These are phyloP conservation scores for Oxyria digyna DNA, from an alignment of 148 eudicot species.

Conservation along the genomic window DNA sequence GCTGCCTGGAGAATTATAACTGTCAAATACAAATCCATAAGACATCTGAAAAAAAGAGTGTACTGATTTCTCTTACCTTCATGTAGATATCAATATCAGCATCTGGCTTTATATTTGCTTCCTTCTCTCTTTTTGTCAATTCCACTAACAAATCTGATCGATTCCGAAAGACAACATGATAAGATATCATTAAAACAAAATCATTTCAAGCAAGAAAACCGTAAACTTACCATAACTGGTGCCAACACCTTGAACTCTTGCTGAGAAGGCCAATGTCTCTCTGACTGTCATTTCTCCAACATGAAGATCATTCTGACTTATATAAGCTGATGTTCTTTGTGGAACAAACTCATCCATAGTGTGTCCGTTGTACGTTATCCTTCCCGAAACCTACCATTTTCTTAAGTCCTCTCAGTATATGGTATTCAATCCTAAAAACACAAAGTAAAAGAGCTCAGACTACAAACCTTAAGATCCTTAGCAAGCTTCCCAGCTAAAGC, in stretches of 20 bases:
- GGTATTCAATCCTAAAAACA: background rate
- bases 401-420: background rate
- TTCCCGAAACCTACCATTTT: background rate
- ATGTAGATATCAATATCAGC: conserved; percentile 50
- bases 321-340: conserved; percentile 9
- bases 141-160: conserved; percentile 44
- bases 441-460: too few relatives aligned
- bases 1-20: conserved; percentile 40
- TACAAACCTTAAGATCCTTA: conserved; percentile 10
- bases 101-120: conserved; percentile 64
- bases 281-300: conserved; percentile 5
- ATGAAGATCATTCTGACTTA: conserved; percentile 13
- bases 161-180: background rate
- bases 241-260: conserved; percentile 12
- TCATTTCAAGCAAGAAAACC: too few relatives aligned
- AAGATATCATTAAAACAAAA: too few relatives aligned
- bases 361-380: conserved; percentile 11
- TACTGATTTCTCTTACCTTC: conserved; percentile 27
- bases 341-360: conserved; percentile 12
- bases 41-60: too few relatives aligned
- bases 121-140: conserved; percentile 50
- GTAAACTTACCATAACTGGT: conserved; percentile 11
- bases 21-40: too few relatives aligned
- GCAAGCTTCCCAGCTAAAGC: conserved; percentile 12
- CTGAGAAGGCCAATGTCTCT: conserved; percentile 11